phyloP scores from a whole-genome alignment of 2,329 filamentous ascomycete genomes.

The Pochonia chlamydosporia region DNA sequence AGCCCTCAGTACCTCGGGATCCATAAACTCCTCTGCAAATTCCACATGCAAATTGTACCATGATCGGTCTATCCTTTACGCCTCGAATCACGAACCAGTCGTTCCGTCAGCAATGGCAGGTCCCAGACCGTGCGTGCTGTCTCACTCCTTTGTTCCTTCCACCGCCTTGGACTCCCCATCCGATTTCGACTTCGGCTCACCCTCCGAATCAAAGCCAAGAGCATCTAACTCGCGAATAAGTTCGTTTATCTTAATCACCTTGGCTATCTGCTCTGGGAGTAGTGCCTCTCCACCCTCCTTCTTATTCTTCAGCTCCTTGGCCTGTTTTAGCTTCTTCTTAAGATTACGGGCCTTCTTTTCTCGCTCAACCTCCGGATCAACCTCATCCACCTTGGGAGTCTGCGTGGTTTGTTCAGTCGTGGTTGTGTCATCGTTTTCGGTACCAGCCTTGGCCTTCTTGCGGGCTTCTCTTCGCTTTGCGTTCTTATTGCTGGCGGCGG shows the following conservation, averaged over 20 bases:
- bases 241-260: slow-evolving; percentile 96
- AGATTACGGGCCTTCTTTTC: slow-evolving; percentile 91
- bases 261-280: slow-evolving; percentile 91
- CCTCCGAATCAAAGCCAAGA: slow-evolving; percentile 77
- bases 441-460: slow-evolving; percentile 47
- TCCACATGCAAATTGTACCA: neutral
- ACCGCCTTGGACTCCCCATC: slow-evolving; percentile 2
- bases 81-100: neutral
- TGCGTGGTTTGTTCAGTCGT: slow-evolving; percentile 28
- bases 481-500: slow-evolving; percentile 70
- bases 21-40: neutral
- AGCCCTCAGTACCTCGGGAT: too few relatives aligned
- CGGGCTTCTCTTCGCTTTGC: slow-evolving; percentile 63
- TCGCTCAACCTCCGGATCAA: slow-evolving; percentile 68
- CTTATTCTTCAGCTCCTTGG: slow-evolving; percentile 82
- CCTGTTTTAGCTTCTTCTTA: slow-evolving; percentile 92
- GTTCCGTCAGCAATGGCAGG: neutral
- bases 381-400: slow-evolving; percentile 31
- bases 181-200: slow-evolving; percentile 44
- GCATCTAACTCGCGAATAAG: slow-evolving; percentile 81
- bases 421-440: slow-evolving; percentile 58
- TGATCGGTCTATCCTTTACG: neutral
- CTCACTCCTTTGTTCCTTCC: slow-evolving; percentile 1
- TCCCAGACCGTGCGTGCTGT: neutral
- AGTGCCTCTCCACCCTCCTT: slow-evolving; percentile 80